A percentile compares a stretch with the other conserved stretches of the same genome.
phyloP scores from a whole-genome alignment of 1,139 yeast species.

The Lizanozyma gosingica region DNA sequence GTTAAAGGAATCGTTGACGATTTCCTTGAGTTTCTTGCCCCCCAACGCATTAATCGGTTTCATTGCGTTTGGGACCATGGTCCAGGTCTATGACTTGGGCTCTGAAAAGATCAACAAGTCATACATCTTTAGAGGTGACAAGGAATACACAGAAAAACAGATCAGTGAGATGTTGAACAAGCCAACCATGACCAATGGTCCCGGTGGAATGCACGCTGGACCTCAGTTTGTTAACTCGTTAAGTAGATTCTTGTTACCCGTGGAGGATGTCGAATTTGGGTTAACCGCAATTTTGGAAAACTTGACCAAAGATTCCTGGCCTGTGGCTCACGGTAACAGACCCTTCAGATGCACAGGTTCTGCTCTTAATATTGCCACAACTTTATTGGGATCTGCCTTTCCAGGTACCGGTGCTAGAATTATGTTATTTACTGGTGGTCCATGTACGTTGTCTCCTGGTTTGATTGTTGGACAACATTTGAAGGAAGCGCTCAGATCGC shows the following conservation, averaged over 20 bases:
- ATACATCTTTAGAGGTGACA: slow-evolving; percentile 87
- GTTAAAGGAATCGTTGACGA: slow-evolving; percentile 75
- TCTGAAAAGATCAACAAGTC: slow-evolving; percentile 70
- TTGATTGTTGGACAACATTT: slow-evolving; percentile 85
- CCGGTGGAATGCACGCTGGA: slow-evolving; percentile 12
- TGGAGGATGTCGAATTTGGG: slow-evolving; percentile 81
- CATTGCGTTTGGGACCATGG: slow-evolving; percentile 90
- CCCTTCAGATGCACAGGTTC: slow-evolving; percentile 92
- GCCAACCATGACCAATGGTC: slow-evolving; percentile 13
- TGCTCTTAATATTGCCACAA: slow-evolving; percentile 79
- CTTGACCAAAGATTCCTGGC: slow-evolving; percentile 84
- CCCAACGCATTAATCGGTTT: slow-evolving; percentile 90
- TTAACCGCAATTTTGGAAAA: slow-evolving; percentile 75
- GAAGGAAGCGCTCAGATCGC: slow-evolving; percentile 95
- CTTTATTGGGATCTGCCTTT: slow-evolving; percentile 77
- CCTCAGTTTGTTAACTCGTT: slow-evolving; percentile 36
- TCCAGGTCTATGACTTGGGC: slow-evolving; percentile 88
- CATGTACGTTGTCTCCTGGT: slow-evolving; percentile 94
- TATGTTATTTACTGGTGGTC: slow-evolving; percentile 89
- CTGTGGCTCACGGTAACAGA: slow-evolving; percentile 79
- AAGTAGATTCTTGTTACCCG: slow-evolving; percentile 75
- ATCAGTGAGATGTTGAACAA: slow-evolving; percentile 63
- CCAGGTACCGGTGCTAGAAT: slow-evolving; percentile 87
- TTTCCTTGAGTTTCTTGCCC: slow-evolving; percentile 77
- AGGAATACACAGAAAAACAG: slow-evolving; percentile 73